These are phyloP conservation scores for Musa schizocarpa DNA, from an alignment of 176 grass and related monocot genomes.

Conservation along the genomic window DNA sequence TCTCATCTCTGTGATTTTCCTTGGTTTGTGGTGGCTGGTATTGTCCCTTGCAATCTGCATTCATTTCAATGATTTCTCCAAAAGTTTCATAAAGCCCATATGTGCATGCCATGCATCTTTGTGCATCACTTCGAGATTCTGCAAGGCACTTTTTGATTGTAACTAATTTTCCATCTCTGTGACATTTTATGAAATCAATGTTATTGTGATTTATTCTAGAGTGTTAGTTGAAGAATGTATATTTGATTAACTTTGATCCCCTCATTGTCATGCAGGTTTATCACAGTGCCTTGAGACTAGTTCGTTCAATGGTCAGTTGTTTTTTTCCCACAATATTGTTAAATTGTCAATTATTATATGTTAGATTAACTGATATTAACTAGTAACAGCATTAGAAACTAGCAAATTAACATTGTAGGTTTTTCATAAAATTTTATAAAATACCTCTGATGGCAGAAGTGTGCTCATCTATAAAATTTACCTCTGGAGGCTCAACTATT, in stretches of 20 bases:
- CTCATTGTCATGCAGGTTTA: constrained; percentile 60
- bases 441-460: too few species aligned
- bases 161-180: background rate
- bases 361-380: background rate
- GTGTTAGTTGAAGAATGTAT: too few species aligned
- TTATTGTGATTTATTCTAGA: background rate
- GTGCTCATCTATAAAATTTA: too few species aligned
- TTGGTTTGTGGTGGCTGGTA: too few species aligned
- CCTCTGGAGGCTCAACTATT: too few species aligned
- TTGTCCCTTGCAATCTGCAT: background rate
- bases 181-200: background rate
- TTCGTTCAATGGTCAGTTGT: constrained; percentile 72
- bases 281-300: constrained; percentile 81
- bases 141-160: background rate
- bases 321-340: background rate
- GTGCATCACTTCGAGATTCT: background rate
- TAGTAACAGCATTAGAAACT: too few species aligned
- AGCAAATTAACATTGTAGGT: too few species aligned
- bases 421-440: too few species aligned
- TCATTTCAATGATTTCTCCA: background rate
- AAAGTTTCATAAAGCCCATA: background rate
- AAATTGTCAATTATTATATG: background rate
- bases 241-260: background rate
- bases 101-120: background rate
- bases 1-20: too few species aligned